Evolutionary conservation across 2,329 filamentous ascomycete genomes (phyloP).

Genomic region (Neurospora sp.): DNA sequence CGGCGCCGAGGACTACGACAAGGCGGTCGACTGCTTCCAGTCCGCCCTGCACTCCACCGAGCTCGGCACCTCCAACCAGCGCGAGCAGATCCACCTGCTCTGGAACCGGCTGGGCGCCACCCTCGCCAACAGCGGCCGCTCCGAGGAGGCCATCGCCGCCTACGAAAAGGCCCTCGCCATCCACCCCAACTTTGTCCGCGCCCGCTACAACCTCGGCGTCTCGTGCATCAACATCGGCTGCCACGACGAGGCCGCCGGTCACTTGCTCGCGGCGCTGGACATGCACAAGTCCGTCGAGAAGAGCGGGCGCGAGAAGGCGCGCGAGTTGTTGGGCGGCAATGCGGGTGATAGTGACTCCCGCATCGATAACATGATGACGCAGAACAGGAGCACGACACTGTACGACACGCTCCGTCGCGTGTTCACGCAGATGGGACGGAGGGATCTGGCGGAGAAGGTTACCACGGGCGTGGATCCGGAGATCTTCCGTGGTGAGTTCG

Average conservation of each 20-base stretch:
- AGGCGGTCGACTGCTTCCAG: conserved; percentile 97
- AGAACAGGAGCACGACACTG: conserved; percentile 94
- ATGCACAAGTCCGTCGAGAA: conserved; percentile 94
- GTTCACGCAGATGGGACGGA: conserved; percentile 90
- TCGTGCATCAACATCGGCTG: conserved; percentile 97
- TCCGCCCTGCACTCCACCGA: conserved; percentile 81
- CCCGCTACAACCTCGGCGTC: conserved; percentile 92
- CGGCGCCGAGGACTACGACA: conserved; percentile 94
- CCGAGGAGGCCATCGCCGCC: conserved; percentile 91
- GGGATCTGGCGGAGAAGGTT: conserved; percentile 81
- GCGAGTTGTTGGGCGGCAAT: conserved; percentile 62
- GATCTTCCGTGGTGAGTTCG: conserved; percentile 80
- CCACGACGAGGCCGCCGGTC: conserved; percentile 83
- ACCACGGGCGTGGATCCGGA: conserved; percentile 86
- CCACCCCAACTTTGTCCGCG: conserved; percentile 92
- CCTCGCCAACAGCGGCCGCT: conserved; percentile 85
- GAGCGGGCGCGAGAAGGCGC: conserved; percentile 71
- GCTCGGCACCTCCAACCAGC: conserved; percentile 71
- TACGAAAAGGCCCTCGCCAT: conserved; percentile 88
- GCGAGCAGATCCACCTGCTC: conserved; percentile 79
- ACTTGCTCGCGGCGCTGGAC: conserved; percentile 79
- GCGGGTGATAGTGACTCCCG: conserved; percentile 51
- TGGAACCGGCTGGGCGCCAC: conserved; percentile 97
- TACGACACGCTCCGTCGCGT: conserved; percentile 90
- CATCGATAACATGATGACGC: conserved; percentile 77